Percentiles rank a stretch among this genome's conserved stretches.
Evolutionary conservation across 768 basidiomycete genomes (phyloP).

Genomic region (Russula sp.): DNA sequence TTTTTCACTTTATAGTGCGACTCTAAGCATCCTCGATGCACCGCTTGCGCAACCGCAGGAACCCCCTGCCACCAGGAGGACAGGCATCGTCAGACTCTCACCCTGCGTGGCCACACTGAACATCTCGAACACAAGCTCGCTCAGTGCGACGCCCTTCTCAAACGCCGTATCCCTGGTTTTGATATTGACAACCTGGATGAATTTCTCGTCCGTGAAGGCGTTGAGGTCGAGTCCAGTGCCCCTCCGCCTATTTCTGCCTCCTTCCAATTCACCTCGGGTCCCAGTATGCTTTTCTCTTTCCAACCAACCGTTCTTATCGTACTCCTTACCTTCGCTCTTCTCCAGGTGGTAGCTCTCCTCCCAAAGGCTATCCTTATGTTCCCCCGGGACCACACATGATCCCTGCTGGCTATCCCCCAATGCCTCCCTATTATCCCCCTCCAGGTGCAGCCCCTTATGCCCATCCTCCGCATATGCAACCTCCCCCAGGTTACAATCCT

Average conservation of each 20-base stretch:
- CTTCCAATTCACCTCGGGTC: constrained; percentile 27
- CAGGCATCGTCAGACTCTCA: constrained; percentile 79
- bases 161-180: constrained; percentile 63
- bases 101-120: constrained; percentile 77
- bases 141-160: constrained; percentile 73
- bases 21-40: constrained; percentile 82
- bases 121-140: constrained; percentile 72
- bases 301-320: constrained; percentile 18
- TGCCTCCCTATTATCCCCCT: constrained; percentile 39
- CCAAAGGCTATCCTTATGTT: constrained; percentile 30
- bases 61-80: constrained; percentile 83
- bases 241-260: constrained; percentile 19
- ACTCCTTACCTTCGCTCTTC: constrained; percentile 14
- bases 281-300: constrained; percentile 20
- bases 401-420: constrained; percentile 40
- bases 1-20: constrained; percentile 54
- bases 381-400: constrained; percentile 35
- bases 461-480: constrained; percentile 36
- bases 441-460: constrained; percentile 33
- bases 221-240: constrained; percentile 37
- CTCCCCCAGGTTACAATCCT: constrained; percentile 42
- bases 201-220: constrained; percentile 54
- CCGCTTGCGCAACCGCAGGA: constrained; percentile 74
- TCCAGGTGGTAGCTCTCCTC: constrained; percentile 26
- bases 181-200: constrained; percentile 59